These are phyloP conservation scores for Rhizopogon vesiculosus DNA, from an alignment of 768 basidiomycete species.

Conservation along the genomic window DNA sequence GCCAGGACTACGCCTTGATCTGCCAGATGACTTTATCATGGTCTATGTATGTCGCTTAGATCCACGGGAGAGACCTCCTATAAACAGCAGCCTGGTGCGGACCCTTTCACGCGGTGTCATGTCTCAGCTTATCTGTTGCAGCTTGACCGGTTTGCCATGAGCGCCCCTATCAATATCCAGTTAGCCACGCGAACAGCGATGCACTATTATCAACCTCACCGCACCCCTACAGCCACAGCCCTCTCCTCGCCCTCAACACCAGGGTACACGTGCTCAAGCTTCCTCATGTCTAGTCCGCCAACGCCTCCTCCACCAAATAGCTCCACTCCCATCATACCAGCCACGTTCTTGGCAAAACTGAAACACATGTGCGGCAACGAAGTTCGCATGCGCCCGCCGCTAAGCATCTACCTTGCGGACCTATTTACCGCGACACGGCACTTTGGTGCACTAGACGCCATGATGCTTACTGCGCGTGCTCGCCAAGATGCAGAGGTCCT, in stretches of 20 bases:
- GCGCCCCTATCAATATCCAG: conserved; percentile 52
- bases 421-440: conserved; percentile 73
- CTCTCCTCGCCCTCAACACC: conserved; percentile 25
- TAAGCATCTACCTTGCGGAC: conserved; percentile 66
- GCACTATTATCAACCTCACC: conserved; percentile 25
- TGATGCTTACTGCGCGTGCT: conserved; percentile 57
- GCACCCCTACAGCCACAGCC: conserved; percentile 21
- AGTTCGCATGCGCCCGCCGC: conserved; percentile 43
- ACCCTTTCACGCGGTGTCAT: background rate
- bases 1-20: conserved; percentile 20
- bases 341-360: conserved; percentile 23
- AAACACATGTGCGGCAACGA: conserved; percentile 24
- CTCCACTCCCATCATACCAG: conserved; percentile 24
- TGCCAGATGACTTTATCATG: conserved; percentile 63
- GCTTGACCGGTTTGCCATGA: conserved; percentile 81
- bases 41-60: conserved; percentile 71
- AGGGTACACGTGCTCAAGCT: conserved; percentile 21
- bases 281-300: conserved; percentile 16
- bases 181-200: conserved; percentile 31
- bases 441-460: conserved; percentile 63
- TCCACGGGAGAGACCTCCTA: conserved; percentile 56
- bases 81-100: conserved; percentile 63
- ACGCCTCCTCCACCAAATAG: conserved; percentile 17
- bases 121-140: conserved; percentile 23
- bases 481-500: conserved; percentile 65